Evolutionary conservation across 2,329 filamentous ascomycete genomes (phyloP).

Genomic region (Penicillium decumbens): DNA sequence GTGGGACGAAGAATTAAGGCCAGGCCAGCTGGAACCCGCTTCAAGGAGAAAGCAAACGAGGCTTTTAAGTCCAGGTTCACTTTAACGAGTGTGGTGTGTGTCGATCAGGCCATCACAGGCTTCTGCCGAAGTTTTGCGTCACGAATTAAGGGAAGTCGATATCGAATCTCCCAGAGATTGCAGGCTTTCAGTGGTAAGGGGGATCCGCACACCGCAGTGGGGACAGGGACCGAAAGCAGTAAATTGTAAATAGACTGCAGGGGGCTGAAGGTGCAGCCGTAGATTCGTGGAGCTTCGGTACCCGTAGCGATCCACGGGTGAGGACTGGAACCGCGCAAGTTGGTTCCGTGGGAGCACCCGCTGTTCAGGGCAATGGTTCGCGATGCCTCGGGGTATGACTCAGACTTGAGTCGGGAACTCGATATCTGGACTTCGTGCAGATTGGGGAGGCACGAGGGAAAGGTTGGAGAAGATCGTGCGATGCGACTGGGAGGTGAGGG

Average conservation of each 20-base stretch:
- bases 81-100: slow-evolving; percentile 5
- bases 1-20: slow-evolving; percentile 18
- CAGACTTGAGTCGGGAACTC: neutral
- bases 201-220: slow-evolving; percentile 15
- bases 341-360: slow-evolving; percentile 16
- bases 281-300: slow-evolving; percentile 4
- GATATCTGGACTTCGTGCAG: neutral
- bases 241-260: slow-evolving; percentile 33
- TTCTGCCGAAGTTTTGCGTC: slow-evolving; percentile 8
- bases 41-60: slow-evolving; percentile 12
- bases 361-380: neutral
- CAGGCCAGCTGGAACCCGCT: slow-evolving; percentile 35
- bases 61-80: slow-evolving; percentile 14
- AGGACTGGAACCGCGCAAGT: slow-evolving; percentile 9
- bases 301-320: slow-evolving; percentile 18
- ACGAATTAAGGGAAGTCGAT: slow-evolving; percentile 3
- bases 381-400: neutral
- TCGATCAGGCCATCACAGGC: slow-evolving; percentile 32
- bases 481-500: slow-evolving; percentile 2
- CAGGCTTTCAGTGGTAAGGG: slow-evolving; percentile 13
- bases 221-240: slow-evolving; percentile 27
- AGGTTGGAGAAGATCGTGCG: slow-evolving; percentile 9
- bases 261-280: slow-evolving; percentile 8
- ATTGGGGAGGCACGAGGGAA: slow-evolving; percentile 9
- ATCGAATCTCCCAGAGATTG: neutral